Base-by-base conservation (phyloP, 495 filamentous ascomycete species). In the Acidomyces sp. region DNA sequence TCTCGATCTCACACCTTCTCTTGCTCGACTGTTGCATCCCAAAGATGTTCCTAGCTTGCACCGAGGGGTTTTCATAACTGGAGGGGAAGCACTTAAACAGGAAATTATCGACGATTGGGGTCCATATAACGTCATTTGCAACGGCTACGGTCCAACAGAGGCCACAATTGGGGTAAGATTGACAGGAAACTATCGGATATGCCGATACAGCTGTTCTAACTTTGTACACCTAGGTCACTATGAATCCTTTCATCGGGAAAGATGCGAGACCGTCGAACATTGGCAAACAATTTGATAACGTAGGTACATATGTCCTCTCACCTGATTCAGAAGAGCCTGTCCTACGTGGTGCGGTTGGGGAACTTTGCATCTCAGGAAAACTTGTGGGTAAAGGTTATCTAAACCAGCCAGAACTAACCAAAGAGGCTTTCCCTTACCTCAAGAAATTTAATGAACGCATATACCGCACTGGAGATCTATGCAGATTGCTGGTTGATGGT, bases 151-250 rank as follows among this genome's bases (percentile, higher is more conserved):
- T 4, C 87, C 87, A 1, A 94, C 86, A 0, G 87, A 95, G 55
- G 76, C 80, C 0, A 93, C 87, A 0, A 94, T 95, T 49, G 87
- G 87, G 3, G 78, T n/a, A n/a, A n/a, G n/a, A n/a, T n/a, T 80
- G 30, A n/a, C n/a, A n/a, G n/a, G n/a, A n/a, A n/a, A n/a, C n/a
- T n/a, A n/a, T n/a, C n/a, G n/a, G n/a, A n/a, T n/a, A n/a, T n/a
- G n/a, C n/a, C n/a, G n/a, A n/a, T n/a, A n/a, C n/a, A n/a, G n/a
- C n/a, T n/a, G n/a, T n/a, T n/a, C n/a, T n/a, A n/a, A n/a, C n/a
- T n/a, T n/a, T n/a, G n/a, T n/a, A n/a, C n/a, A n/a, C n/a, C n/a
- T n/a, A n/a, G n/a, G n/a, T 49, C 3, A 83, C 80, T 0, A 85
- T 85, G 59, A 85, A 77, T 45, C 73, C 77, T 7, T 69, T 77